Evolutionary conservation across 2,329 filamentous ascomycete species (phyloP).

Genomic region (Aspergillus sp.): DNA sequence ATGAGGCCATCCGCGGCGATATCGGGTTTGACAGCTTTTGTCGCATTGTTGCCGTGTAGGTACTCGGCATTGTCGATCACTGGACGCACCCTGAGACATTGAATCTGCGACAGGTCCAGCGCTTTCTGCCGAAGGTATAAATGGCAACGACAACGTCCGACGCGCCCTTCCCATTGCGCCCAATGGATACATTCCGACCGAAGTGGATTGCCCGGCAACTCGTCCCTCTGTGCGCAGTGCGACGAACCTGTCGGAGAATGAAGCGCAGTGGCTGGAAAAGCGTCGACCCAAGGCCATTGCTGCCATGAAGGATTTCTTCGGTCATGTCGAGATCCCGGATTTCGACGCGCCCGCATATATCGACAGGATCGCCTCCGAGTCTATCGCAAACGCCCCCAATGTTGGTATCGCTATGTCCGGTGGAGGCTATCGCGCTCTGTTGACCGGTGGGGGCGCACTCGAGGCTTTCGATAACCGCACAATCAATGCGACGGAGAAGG

Average conservation of each 20-base stretch:
- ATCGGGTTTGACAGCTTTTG: no score
- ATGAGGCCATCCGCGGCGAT: no score
- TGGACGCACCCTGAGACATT: no score
- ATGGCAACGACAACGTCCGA: slow-evolving; percentile 1
- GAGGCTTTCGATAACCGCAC: slow-evolving; percentile 72
- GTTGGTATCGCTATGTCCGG: slow-evolving; percentile 72
- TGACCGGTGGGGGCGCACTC: slow-evolving; percentile 72
- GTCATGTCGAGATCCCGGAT: slow-evolving; percentile 54
- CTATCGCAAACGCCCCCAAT: slow-evolving; percentile 50
- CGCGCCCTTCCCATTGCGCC: slow-evolving; percentile 48
- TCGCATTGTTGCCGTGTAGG: no score
- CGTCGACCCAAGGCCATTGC: slow-evolving; percentile 64
- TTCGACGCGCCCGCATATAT: slow-evolving; percentile 69
- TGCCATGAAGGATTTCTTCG: slow-evolving; percentile 65
- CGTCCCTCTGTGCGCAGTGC: slow-evolving; percentile 61
- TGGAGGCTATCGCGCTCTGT: slow-evolving; percentile 76
- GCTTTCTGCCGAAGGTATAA: no score
- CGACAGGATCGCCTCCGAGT: slow-evolving; percentile 46
- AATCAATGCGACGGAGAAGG: slow-evolving; percentile 47
- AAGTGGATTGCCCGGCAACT: slow-evolving; percentile 59
- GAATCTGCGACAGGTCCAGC: no score
- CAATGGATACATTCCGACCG: slow-evolving; percentile 61
- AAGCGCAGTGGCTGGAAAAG: slow-evolving; percentile 62
- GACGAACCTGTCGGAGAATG: slow-evolving; percentile 53
- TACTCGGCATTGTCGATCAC: no score